Evolutionary conservation across 345 rosid genomes (phyloP), one percentile per base, ranked within the genome.

Genomic region (Bruguiera parviflora): DNA sequence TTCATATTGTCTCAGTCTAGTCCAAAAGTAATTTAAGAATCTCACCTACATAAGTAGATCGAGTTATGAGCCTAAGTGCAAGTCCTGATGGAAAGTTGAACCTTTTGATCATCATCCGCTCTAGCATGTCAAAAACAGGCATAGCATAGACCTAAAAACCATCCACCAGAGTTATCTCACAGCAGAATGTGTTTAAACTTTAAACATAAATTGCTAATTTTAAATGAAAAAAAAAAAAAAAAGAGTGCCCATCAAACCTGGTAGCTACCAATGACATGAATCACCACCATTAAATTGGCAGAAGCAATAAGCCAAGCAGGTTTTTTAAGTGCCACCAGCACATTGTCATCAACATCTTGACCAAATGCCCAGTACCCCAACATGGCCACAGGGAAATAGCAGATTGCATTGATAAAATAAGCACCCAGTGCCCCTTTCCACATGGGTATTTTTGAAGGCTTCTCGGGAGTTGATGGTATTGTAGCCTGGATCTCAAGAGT

Each of bases 401-500:
- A 91, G 28, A 95, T 75, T 1, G 96, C 99, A 20, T 91, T 91
- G 66, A 91, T 68, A 33, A 95, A 87, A 68, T 95, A 95, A 64
- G 97, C 84, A 2, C 89, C 90, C 0, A 95, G 0, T 2, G 83
- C 99, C 2, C 99, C 99, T 73, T 86, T 91, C 99, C 96, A 95
- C 99, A 92, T 95, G 2, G 96, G 81, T 15, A 87, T 67, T 58
- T 74, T 90, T 1, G 99, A 95, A 59, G 99, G 93, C 68, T 73
- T 95, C 59, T 89, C 90, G 0, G 91, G 89, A 4, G 92, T 88
- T 0, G 99, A 95, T 27, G 97, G 99, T 52, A 95, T 87, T 5
- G 99, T 95, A 68, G 97, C 96, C 74, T 95, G 99, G 58, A 95
- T 95, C 73, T 95, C 97, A 0, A 95, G 88, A 39, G 73, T 93